Conservation (phyloP, 2,329 filamentous ascomycete species). For the Incumbomyces delicatus region DNA sequence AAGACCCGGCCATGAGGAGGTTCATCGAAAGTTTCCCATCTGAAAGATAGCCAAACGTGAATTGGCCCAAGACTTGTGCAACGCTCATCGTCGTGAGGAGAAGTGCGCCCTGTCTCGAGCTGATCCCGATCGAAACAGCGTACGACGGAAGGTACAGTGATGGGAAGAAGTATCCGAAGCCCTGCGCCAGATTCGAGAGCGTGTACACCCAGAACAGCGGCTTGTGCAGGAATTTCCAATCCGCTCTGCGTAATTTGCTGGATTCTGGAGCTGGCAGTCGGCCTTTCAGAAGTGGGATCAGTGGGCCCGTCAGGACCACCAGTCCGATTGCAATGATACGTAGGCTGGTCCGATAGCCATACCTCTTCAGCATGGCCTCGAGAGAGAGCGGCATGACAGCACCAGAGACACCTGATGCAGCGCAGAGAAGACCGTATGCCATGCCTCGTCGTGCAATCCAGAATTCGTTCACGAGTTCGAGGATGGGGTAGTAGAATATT, state of each 20-base stretch:
- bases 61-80: slow-evolving; percentile 25
- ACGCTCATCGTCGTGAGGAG: slow-evolving; percentile 17
- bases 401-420: slow-evolving; percentile 32
- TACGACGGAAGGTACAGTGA: slow-evolving; percentile 31
- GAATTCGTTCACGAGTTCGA: slow-evolving; percentile 34
- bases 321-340: slow-evolving; percentile 34
- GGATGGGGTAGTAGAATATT: slow-evolving; percentile 29
- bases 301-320: slow-evolving; percentile 27
- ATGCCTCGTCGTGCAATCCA: slow-evolving; percentile 30
- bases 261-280: slow-evolving; percentile 12
- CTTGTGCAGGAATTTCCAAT: slow-evolving; percentile 27
- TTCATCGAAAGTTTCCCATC: slow-evolving; percentile 34
- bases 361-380: slow-evolving; percentile 33
- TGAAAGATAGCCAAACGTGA: slow-evolving; percentile 28
- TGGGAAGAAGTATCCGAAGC: slow-evolving; percentile 30
- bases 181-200: slow-evolving; percentile 28
- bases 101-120: slow-evolving; percentile 10
- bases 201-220: slow-evolving; percentile 39
- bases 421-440: slow-evolving; percentile 18
- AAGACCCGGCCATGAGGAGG: slow-evolving; percentile 34
- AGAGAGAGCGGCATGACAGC: slow-evolving; percentile 37
- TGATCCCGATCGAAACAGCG: slow-evolving; percentile 19
- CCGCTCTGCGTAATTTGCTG: slow-evolving; percentile 17
- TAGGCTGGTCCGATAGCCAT: slow-evolving; percentile 35
- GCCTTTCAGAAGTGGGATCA: slow-evolving; percentile 33